These are phyloP conservation scores for Globisporangium echinulatum DNA, from an alignment of 352 stramenopile species.

Conservation along the genomic window DNA sequence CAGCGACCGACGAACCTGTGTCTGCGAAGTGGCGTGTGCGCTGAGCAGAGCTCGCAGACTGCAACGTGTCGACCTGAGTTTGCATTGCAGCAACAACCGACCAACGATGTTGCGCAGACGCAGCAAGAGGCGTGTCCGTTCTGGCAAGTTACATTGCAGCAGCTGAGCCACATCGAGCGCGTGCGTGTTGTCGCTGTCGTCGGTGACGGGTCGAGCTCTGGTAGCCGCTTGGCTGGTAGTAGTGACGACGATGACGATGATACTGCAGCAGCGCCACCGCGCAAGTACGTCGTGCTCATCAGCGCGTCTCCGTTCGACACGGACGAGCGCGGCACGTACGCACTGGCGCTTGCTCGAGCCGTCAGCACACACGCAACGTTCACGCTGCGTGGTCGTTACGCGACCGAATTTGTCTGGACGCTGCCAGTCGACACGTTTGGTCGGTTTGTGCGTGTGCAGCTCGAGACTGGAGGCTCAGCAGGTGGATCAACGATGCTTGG, in stretches of 20 bases:
- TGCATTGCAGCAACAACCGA: constrained; percentile 22
- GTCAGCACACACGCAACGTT: constrained; percentile 49
- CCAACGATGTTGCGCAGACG: constrained; percentile 36
- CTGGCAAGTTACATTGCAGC: constrained; percentile 44
- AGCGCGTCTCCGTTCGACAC: constrained; percentile 52
- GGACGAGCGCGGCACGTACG: constrained; percentile 57
- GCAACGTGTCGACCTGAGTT: constrained; percentile 36
- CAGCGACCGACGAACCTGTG: constrained; percentile 49
- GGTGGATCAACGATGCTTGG: constrained; percentile 28
- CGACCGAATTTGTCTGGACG: constrained; percentile 31
- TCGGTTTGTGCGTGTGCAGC: constrained; percentile 51
- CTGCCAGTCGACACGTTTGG: constrained; percentile 50
- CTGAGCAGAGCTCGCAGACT: constrained; percentile 62
- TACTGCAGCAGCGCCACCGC: background rate
- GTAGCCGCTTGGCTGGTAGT: too few species aligned
- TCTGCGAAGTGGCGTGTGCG: constrained; percentile 21
- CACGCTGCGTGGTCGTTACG: constrained; percentile 15
- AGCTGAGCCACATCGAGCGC: constrained; percentile 35
- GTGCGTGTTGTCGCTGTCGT: constrained; percentile 28
- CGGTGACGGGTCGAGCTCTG: background rate
- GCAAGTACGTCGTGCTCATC: constrained; percentile 46
- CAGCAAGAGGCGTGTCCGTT: constrained; percentile 77
- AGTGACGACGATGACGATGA: constrained; percentile 8
- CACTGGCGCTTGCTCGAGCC: constrained; percentile 37
- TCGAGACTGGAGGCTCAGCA: constrained; percentile 23